These are phyloP conservation scores for Saccharomyces hybrid DNA, from an alignment of 1,139 yeast species.

Conservation along the genomic window DNA sequence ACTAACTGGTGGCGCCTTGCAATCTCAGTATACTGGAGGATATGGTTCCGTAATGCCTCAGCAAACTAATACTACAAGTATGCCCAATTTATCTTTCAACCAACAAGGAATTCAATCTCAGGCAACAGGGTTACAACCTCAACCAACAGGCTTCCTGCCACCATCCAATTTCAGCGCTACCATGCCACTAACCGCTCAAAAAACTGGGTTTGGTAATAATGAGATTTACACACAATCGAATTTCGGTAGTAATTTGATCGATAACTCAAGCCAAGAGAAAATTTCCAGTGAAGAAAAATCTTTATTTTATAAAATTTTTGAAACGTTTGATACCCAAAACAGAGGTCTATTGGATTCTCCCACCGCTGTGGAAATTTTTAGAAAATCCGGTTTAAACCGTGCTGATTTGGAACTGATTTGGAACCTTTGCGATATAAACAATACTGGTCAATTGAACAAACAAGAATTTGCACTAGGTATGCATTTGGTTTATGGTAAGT, in stretches of 20 bases:
- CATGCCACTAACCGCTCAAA: constrained; percentile 33
- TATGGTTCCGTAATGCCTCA: constrained; percentile 24
- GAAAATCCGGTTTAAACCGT: constrained; percentile 83
- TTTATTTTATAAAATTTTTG: constrained; percentile 79
- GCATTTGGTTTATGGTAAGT: constrained; percentile 70
- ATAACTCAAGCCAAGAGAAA: constrained; percentile 45
- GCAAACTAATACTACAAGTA: constrained; percentile 2
- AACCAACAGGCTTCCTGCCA: constrained; percentile 38
- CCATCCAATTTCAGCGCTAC: constrained; percentile 28
- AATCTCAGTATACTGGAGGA: constrained; percentile 38
- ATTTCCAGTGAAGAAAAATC: constrained; percentile 80
- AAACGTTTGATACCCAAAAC: constrained; percentile 70
- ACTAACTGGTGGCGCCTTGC: constrained; percentile 30
- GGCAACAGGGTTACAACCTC: constrained; percentile 27
- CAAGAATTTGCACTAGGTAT: constrained; percentile 79
- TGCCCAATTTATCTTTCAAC: constrained; percentile 11
- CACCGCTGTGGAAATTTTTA: constrained; percentile 77
- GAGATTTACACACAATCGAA: constrained; percentile 31
- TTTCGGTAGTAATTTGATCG: constrained; percentile 26
- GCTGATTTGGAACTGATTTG: constrained; percentile 83
- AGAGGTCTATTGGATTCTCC: constrained; percentile 75
- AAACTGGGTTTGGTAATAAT: constrained; percentile 50
- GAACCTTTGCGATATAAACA: constrained; percentile 69
- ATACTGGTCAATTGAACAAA: constrained; percentile 63
- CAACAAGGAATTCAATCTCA: constrained; percentile 3